Percentiles rank a stretch among this genome's conserved stretches.
Evolutionary conservation across 305 asterid species (phyloP).

Genomic region (Fraxinus sp.): DNA sequence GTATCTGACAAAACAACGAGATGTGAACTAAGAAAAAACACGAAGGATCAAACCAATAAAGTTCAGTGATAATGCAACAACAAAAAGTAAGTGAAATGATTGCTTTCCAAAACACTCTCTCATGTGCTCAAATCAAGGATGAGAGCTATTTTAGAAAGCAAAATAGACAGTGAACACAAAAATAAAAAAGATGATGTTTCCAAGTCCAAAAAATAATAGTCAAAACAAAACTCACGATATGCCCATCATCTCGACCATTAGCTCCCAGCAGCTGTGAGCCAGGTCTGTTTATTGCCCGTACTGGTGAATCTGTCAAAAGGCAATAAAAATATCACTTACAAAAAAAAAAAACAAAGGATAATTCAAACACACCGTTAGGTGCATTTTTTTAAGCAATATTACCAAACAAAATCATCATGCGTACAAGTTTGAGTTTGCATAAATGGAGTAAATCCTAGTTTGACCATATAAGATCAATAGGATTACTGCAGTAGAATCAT

Average conservation of each 20-base stretch:
- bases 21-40: constrained; percentile 13
- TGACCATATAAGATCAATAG: background rate
- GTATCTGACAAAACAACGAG: constrained; percentile 55
- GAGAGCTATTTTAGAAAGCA: background rate
- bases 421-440: background rate
- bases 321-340: constrained; percentile 4
- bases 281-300: constrained; percentile 89
- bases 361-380: background rate
- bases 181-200: background rate
- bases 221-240: constrained; percentile 59
- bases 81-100: background rate
- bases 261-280: constrained; percentile 88
- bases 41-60: constrained; percentile 14
- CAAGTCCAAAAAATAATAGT: background rate
- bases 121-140: background rate
- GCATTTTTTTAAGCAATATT: background rate
- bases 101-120: background rate
- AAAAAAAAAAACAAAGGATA: background rate
- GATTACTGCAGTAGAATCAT: constrained; percentile 5
- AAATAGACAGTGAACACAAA: background rate
- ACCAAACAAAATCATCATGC: background rate
- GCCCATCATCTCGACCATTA: constrained; percentile 99
- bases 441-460: background rate
- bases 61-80: constrained; percentile 12
- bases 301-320: constrained; percentile 68